phyloP scores from a whole-genome alignment of 106 monocot genomes.

The Posidonia australis region DNA sequence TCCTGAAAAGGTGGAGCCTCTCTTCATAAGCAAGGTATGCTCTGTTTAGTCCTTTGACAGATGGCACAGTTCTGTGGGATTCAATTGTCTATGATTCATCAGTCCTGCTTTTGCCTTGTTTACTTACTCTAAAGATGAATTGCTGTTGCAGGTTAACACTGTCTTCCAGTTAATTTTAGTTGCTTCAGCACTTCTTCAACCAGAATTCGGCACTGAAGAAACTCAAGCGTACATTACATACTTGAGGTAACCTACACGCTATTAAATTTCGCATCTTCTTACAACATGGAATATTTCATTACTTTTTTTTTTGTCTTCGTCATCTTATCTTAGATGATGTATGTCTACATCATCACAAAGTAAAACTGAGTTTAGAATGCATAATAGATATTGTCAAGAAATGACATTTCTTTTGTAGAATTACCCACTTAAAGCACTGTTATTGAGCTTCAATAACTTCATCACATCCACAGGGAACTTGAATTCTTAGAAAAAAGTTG shows the following conservation, averaged over 20 bases:
- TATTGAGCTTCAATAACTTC: too few relatives aligned
- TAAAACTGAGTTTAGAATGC: not conserved
- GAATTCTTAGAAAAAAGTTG: too few relatives aligned
- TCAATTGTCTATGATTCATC: not conserved
- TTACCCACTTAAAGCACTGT: too few relatives aligned
- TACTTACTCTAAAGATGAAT: not conserved
- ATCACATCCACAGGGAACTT: too few relatives aligned
- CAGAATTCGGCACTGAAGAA: slow-evolving; percentile 63
- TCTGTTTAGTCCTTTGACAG: not conserved
- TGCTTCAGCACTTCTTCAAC: slow-evolving; percentile 85
- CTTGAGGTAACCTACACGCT: slow-evolving; percentile 42
- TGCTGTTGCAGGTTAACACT: slow-evolving; percentile 65
- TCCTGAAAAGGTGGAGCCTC: slow-evolving; percentile 75
- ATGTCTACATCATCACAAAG: not conserved
- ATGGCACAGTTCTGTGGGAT: not conserved
- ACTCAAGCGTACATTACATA: slow-evolving; percentile 55
- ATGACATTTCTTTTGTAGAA: too few relatives aligned
- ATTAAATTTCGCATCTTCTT: not conserved
- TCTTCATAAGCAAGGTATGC: slow-evolving; percentile 91
- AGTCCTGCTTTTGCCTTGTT: not conserved
- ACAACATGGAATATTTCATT: not conserved
- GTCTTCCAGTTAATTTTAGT: slow-evolving; percentile 81
- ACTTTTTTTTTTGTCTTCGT: not conserved
- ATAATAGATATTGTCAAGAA: too few relatives aligned
- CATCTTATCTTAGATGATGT: too few relatives aligned